Evolutionary conservation across 2,329 filamentous ascomycete genomes (phyloP), one percentile per base, ranked within the genome.

Genomic region (Berkeleyomyces rouxiae): DNA sequence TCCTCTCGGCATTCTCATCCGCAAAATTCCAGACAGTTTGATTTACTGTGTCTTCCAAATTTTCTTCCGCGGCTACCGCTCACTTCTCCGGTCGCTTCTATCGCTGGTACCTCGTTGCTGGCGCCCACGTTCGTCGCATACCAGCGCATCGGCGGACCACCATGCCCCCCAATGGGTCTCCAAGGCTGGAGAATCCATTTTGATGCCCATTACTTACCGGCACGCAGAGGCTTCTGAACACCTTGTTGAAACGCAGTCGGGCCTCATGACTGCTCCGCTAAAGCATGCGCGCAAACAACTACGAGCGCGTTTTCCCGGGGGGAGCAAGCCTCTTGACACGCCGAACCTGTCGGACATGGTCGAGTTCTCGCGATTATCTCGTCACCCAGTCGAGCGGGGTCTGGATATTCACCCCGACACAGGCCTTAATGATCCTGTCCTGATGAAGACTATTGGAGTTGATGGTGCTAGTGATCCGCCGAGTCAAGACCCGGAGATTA

Each of bases 1-100:
- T n/a, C 85, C 85, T 0, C 74, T 88, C 75, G 75, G 75, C 13
- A 74, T 74, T 0, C 62, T 75, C 58, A 73, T 77, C 16, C 72
- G 75, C 23, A 72, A 75, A 40, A 69, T 76, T 0, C 75, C 75
- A 0, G 75, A 77, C 33, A 65, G 67, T 1, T 67, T 70, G 13
- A 70, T 74, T 1, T 65, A 69, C 33, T 63, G 61, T 0, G 63
- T 72, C 0, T 73, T 74, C 64, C 64, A 67, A 4, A 58, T 64
- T 4, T 40, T 70, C n/a, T 61, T 66, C n/a, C 64, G 63, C 23
- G 49, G 65, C 11, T 66, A 67, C 39, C 57, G 66, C 16, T 66
- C 64, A 4, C 40, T 67, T 31, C 68, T 58, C 13, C 55, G 46
- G 31, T 57, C 62, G 7, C 23, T 67, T 2, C 58, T 66, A 16